Evolutionary conservation across 345 rosid species (phyloP).

Genomic region (Zanthoxylum bungeanum): DNA sequence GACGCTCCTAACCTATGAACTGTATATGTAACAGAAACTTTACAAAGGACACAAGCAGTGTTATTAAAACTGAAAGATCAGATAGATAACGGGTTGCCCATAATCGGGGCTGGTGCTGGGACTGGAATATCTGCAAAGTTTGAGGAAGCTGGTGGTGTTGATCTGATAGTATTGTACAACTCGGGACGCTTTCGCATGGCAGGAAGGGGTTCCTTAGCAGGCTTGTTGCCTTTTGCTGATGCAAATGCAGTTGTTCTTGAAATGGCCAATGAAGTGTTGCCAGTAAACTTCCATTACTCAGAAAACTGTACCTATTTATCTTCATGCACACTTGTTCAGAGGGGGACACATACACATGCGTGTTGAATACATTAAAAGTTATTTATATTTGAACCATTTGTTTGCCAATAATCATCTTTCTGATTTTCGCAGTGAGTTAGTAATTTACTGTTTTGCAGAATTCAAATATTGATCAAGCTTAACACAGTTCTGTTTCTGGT

Average conservation of each 20-base stretch:
- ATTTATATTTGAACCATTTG: neutral
- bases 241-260: conserved; percentile 87
- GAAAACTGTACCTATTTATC: neutral
- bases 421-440: neutral
- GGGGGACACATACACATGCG: neutral
- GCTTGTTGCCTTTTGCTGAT: conserved; percentile 91
- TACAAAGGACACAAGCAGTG: conserved; percentile 60
- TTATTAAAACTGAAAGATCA: conserved; percentile 66
- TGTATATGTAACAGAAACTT: conserved; percentile 55
- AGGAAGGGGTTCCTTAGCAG: conserved; percentile 96
- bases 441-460: neutral
- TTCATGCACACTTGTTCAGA: neutral
- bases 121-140: conserved; percentile 98
- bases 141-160: conserved; percentile 98
- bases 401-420: neutral
- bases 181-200: conserved; percentile 99
- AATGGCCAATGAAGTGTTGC: conserved; percentile 93
- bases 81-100: conserved; percentile 64
- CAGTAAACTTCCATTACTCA: conserved; percentile 47
- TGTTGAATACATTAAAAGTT: neutral
- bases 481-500: neutral
- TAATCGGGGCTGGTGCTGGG: conserved; percentile 98
- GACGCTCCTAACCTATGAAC: conserved; percentile 12
- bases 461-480: neutral
- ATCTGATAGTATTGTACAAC: conserved; percentile 80